These are phyloP conservation scores for Rutstroemia sp. DNA, from an alignment of 2,329 filamentous ascomycete genomes.

Conservation along the genomic window DNA sequence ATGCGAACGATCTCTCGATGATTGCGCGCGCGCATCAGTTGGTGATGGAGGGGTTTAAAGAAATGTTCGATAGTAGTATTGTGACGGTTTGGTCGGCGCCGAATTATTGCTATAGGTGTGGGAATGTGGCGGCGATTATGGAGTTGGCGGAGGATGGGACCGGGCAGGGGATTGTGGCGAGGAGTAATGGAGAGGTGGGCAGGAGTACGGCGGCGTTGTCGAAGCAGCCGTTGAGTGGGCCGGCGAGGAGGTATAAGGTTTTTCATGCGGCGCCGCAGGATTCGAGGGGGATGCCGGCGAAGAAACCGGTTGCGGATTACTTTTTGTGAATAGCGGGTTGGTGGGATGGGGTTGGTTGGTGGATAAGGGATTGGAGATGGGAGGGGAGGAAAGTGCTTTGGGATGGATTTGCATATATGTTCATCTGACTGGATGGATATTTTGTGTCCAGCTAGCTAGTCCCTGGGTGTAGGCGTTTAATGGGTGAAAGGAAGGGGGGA, in stretches of 20 bases:
- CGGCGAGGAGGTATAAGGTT: slow-evolving; percentile 83
- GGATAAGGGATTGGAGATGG: neutral
- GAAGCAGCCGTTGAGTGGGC: slow-evolving; percentile 54
- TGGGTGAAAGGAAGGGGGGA: neutral
- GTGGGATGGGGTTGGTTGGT: neutral
- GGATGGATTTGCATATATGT: neutral
- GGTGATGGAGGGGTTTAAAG: slow-evolving; percentile 99
- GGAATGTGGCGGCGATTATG: slow-evolving; percentile 90
- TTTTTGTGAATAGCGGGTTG: slow-evolving; percentile 52
- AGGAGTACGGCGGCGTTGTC: slow-evolving; percentile 48
- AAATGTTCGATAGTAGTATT: slow-evolving; percentile 95
- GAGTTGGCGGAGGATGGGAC: slow-evolving; percentile 85
- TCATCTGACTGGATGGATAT: neutral
- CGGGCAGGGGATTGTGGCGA: slow-evolving; percentile 45
- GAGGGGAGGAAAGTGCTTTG: neutral
- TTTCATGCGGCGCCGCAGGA: slow-evolving; percentile 97
- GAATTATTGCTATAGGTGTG: slow-evolving; percentile 89
- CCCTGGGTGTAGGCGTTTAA: no score
- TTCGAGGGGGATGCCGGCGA: slow-evolving; percentile 93
- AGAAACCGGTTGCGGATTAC: slow-evolving; percentile 97
- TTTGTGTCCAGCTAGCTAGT: no score
- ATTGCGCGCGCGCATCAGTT: slow-evolving; percentile 94
- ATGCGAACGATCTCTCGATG: slow-evolving; percentile 83
- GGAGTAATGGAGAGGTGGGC: slow-evolving; percentile 38
- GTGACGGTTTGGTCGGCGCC: slow-evolving; percentile 98